Base-by-base conservation (phyloP, 805 yeast genomes). In the Ogataea pini region DNA sequence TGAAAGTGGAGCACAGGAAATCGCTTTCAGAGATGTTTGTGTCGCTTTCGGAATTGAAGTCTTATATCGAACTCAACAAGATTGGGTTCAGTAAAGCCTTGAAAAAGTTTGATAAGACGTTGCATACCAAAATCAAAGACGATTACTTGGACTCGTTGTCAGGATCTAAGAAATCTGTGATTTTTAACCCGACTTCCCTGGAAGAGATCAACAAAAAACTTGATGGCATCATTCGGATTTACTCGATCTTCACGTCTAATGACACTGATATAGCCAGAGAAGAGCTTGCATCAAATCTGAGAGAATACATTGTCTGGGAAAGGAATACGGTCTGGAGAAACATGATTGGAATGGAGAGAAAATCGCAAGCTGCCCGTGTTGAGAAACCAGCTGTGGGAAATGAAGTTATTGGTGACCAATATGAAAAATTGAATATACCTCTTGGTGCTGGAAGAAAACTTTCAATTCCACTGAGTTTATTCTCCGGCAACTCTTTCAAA, bases 281-380 rank as follows among this genome's bases (percentile, higher is more conserved):
- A 33, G 82, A 77, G 44, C 66, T 79, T 47, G 72, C 74, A 54
- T 69, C 79, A 3, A 77, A 77, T 54, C 69, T 92, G 54, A 76
- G 97, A 54, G 99, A 92, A 60, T 96, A 92, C 65, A 87, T 92
- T 29, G 96, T 91, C 16, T 92, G 97, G 95, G 98, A 92, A 69
- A 79, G 99, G 66, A 90, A 90, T 65, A 92, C 97, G 0, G 97
- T 92, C 24, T 92, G 99, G 99, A 84, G 94, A 63, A 97, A 92
- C 67, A 84, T 92, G 85, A 85, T 92, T 63, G 92, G 94, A 18
- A 69, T 91, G 58, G 97, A 91, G 64, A 78, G 96, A 57, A 87
- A 87, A 59, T 74, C 91, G 0, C 92, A 90, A 59, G 89, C 89
- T 17, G 90, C 91, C 2, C 54, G 71, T 41, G 65, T 76, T 8